A percentile compares a stretch with the other conserved stretches of the same genome.
Evolutionary conservation across 2,329 filamentous ascomycete species (phyloP).

Genomic region (Dactylella cylindrospora): DNA sequence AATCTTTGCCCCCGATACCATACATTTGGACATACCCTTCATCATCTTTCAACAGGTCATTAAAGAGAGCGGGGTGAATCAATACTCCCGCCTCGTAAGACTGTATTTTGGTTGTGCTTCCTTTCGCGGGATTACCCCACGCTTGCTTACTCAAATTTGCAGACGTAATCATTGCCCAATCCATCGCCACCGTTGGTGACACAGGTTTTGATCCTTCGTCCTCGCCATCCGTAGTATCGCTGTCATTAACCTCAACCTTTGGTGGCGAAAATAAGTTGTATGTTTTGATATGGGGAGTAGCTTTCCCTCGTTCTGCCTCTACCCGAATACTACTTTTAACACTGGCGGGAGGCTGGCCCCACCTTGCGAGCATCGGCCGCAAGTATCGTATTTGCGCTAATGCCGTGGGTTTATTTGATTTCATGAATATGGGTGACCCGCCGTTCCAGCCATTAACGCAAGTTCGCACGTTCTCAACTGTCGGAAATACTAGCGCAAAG

Average conservation of each 20-base stretch:
- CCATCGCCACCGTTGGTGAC: conserved; percentile 17
- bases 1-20: conserved; percentile 25
- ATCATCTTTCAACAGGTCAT: conserved; percentile 55
- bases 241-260: conserved; percentile 47
- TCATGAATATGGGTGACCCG: conserved; percentile 79
- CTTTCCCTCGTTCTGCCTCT: conserved; percentile 53
- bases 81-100: conserved; percentile 84
- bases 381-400: conserved; percentile 73
- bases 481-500: conserved; percentile 78
- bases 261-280: conserved; percentile 58
- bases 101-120: conserved; percentile 61
- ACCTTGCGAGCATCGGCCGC: conserved; percentile 70
- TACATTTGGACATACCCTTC: conserved; percentile 31
- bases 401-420: conserved; percentile 69
- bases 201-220: conserved; percentile 8
- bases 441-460: conserved; percentile 77
- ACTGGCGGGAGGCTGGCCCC: conserved; percentile 57
- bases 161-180: conserved; percentile 86
- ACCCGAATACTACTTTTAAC: background rate
- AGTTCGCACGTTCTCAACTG: conserved; percentile 71
- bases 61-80: conserved; percentile 68
- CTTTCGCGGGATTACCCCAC: conserved; percentile 65
- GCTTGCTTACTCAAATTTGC: conserved; percentile 89
- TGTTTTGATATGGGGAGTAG: conserved; percentile 86
- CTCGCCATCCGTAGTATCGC: conserved; percentile 45